Conservation (phyloP, 805 yeast genomes). For the Starmerella lactis-condensi region DNA sequence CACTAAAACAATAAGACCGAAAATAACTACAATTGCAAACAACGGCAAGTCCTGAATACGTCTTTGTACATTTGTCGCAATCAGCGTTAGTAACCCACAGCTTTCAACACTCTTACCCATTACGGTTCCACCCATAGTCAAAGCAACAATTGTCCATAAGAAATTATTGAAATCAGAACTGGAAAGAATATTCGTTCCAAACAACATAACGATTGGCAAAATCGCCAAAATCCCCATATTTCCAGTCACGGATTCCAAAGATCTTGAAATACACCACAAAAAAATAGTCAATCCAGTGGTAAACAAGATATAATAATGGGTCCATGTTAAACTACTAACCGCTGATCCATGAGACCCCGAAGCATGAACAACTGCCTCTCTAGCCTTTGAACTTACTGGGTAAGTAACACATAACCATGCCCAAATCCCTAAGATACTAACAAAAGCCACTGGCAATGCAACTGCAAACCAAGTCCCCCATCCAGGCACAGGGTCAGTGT, state of each 20-base stretch:
- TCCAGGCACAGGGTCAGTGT: slow-evolving; percentile 65
- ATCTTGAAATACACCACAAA: slow-evolving; percentile 78
- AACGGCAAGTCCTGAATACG: slow-evolving; percentile 49
- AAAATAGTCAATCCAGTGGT: slow-evolving; percentile 57
- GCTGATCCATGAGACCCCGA: slow-evolving; percentile 27
- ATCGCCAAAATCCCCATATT: slow-evolving; percentile 95
- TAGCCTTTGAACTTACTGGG: slow-evolving; percentile 30
- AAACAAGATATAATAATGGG: slow-evolving; percentile 55
- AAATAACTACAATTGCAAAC: slow-evolving; percentile 54
- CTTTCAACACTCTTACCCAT: slow-evolving; percentile 88
- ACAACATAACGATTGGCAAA: slow-evolving; percentile 74
- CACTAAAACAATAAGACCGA: slow-evolving; percentile 62
- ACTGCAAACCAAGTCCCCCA: slow-evolving; percentile 93
- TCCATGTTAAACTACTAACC: slow-evolving; percentile 45
- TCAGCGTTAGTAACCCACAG: slow-evolving; percentile 64
- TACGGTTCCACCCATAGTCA: slow-evolving; percentile 97
- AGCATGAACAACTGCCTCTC: slow-evolving; percentile 32
- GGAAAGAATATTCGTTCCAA: slow-evolving; percentile 72
- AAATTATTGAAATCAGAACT: slow-evolving; percentile 89
- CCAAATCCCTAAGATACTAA: slow-evolving; percentile 56
- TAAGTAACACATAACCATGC: slow-evolving; percentile 47
- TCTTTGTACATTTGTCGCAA: slow-evolving; percentile 51
- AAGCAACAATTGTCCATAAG: slow-evolving; percentile 86
- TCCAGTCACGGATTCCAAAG: slow-evolving; percentile 56
- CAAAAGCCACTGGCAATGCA: slow-evolving; percentile 57